phyloP scores from a whole-genome alignment of 202 grass and related monocot genomes.

The Carex arenaria region DNA sequence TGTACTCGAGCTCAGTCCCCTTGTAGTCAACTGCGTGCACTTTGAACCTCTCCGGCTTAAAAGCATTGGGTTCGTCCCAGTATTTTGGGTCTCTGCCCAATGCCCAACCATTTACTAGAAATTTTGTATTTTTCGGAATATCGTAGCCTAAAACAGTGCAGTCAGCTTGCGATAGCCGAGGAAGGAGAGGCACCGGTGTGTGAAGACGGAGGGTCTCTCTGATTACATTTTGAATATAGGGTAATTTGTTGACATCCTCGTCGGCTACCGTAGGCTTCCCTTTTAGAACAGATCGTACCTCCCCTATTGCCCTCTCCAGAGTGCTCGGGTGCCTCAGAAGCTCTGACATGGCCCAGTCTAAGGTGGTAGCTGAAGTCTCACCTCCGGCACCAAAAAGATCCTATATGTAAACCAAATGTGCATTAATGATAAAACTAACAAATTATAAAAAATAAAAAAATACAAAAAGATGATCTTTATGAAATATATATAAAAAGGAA shows the following conservation, averaged over 20 bases:
- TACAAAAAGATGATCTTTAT: too few species aligned
- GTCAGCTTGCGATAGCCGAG: background rate
- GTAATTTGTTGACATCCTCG: constrained; percentile 5
- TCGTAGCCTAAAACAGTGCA: background rate
- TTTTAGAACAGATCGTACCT: constrained; percentile 11
- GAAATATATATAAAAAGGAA: background rate
- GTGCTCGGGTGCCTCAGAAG: constrained; percentile 1
- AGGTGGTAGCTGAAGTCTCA: constrained; percentile 18
- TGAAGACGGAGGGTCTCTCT: constrained; percentile 26
- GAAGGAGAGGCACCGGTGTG: constrained; percentile 6
- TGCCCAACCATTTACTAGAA: constrained; percentile 27
- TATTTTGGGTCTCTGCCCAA: constrained; percentile 27
- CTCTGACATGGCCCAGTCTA: constrained; percentile 23
- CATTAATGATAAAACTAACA: background rate
- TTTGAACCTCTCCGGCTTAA: constrained; percentile 22
- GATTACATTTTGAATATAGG: constrained; percentile 19
- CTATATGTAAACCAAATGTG: background rate
- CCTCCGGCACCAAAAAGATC: constrained; percentile 12
- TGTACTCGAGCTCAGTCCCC: constrained; percentile 22
- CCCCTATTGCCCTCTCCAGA: background rate
- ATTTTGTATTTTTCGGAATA: constrained; percentile 5
- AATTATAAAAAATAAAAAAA: background rate
- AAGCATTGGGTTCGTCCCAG: constrained; percentile 11
- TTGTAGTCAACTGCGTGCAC: constrained; percentile 1
- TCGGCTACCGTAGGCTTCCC: constrained; percentile 10